A percentile compares a stretch with the other conserved stretches of the same genome.
Evolutionary conservation across 2,329 filamentous ascomycete species (phyloP).

Genomic region (Phaeosphaeria sp.): DNA sequence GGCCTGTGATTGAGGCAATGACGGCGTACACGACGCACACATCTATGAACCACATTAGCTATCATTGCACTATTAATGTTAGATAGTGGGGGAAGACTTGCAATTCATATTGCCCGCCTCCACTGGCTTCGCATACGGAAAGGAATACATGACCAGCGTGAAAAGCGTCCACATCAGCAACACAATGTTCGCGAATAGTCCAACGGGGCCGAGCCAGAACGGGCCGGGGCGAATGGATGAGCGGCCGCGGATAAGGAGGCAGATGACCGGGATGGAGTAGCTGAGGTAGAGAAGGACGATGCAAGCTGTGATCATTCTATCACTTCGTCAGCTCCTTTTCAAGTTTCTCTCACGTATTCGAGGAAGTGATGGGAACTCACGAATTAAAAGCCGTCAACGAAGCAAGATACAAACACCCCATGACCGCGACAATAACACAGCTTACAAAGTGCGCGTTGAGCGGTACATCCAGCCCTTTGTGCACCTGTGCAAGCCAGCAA

Average conservation of each 20-base stretch:
- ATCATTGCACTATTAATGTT: neutral
- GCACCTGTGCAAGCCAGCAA: conserved; percentile 49
- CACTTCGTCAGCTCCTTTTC: neutral
- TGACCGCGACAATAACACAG: conserved; percentile 52
- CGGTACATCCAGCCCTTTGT: conserved; percentile 52
- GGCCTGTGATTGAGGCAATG: conserved; percentile 32
- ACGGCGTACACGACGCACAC: conserved; percentile 28
- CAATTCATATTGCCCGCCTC: conserved; percentile 42
- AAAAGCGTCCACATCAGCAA: conserved; percentile 57
- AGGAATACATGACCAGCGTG: conserved; percentile 56
- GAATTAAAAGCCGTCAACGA: conserved; percentile 51
- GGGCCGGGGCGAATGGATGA: conserved; percentile 53
- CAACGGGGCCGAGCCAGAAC: conserved; percentile 56
- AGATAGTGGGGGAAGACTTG: conserved; percentile 5
- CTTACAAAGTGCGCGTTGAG: conserved; percentile 53
- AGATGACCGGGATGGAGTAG: conserved; percentile 53
- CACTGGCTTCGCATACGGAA: conserved; percentile 42
- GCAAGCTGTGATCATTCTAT: conserved; percentile 52
- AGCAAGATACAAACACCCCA: conserved; percentile 57
- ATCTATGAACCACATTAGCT: conserved; percentile 5
- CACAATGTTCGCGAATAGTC: conserved; percentile 52
- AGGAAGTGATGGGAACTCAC: conserved; percentile 23
- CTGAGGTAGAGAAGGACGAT: conserved; percentile 49
- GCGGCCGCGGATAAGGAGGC: conserved; percentile 54
- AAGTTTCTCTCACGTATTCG: too few species aligned